These are phyloP conservation scores for Inonotus obliquus DNA, from an alignment of 1,284 basidiomycete species.

Conservation along the genomic window DNA sequence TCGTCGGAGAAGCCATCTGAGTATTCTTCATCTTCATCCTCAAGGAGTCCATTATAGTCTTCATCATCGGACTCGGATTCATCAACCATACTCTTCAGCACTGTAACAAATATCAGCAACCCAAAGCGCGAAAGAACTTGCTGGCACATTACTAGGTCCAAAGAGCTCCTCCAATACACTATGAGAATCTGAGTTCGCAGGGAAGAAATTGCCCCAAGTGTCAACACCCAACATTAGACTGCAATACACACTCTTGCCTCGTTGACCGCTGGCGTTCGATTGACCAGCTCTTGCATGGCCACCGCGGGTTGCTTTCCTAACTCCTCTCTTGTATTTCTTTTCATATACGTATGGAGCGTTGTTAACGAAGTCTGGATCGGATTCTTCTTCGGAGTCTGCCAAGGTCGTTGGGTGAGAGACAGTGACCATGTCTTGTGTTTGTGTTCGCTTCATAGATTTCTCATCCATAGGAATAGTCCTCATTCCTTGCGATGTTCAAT, in stretches of 20 bases:
- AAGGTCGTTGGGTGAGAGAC: neutral
- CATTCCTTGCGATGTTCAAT: neutral
- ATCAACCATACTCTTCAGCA: neutral
- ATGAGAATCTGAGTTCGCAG: slow-evolving; percentile 5
- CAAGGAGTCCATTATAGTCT: slow-evolving; percentile 17
- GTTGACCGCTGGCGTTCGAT: neutral
- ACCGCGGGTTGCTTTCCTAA: neutral
- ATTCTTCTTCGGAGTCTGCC: slow-evolving; percentile 21
- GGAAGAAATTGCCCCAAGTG: no score
- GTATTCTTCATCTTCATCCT: slow-evolving; percentile 18
- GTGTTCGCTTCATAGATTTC: neutral
- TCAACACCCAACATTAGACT: neutral
- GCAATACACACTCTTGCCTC: neutral
- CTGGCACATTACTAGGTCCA: slow-evolving; percentile 12
- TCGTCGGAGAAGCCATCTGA: slow-evolving; percentile 16
- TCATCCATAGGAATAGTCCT: neutral
- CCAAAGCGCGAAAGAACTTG: neutral
- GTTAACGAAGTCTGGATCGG: slow-evolving; percentile 23
- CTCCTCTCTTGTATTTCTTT: slow-evolving; percentile 9
- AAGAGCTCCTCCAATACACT: slow-evolving; percentile 25
- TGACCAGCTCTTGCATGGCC: neutral
- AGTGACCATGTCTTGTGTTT: neutral
- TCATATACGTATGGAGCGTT: slow-evolving; percentile 19
- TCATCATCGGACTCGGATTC: neutral
- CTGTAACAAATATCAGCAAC: neutral